phyloP scores from a whole-genome alignment of 164 flowering plant genomes.

The Houttuynia cordata region DNA sequence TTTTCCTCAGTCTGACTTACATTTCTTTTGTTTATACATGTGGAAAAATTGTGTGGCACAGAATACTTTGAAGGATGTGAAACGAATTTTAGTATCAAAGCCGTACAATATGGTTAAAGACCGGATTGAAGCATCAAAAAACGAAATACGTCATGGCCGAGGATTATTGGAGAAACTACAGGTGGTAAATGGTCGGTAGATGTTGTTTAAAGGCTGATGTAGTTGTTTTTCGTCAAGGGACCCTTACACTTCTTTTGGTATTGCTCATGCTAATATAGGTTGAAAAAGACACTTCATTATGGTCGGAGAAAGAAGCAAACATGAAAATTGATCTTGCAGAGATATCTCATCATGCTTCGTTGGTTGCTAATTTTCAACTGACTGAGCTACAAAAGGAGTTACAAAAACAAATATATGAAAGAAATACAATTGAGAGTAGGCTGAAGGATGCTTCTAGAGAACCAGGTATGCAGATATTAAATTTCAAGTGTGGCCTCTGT shows the following conservation, averaged over 20 bases:
- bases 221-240: constrained; percentile 3
- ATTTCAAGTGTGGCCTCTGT: neutral
- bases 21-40: neutral
- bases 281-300: constrained; percentile 59
- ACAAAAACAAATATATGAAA: constrained; percentile 43
- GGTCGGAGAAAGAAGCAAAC: constrained; percentile 67
- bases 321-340: constrained; percentile 68
- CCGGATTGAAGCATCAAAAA: constrained; percentile 68
- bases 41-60: constrained; percentile 16
- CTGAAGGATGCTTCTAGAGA: constrained; percentile 66
- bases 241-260: constrained; percentile 10
- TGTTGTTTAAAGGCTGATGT: constrained; percentile 17
- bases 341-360: constrained; percentile 41
- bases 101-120: constrained; percentile 41
- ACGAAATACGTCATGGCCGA: constrained; percentile 50
- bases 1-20: neutral
- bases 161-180: constrained; percentile 67
- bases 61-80: constrained; percentile 65
- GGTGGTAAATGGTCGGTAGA: constrained; percentile 70
- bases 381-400: constrained; percentile 45
- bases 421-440: constrained; percentile 37
- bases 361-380: constrained; percentile 41
- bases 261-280: constrained; percentile 31
- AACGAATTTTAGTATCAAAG: constrained; percentile 46
- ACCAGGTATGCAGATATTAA: constrained; percentile 36